A percentile compares a stretch with the other conserved stretches of the same genome.
Conservation (phyloP, 495 filamentous ascomycete genomes). For the Daldinia bambusicola region DNA sequence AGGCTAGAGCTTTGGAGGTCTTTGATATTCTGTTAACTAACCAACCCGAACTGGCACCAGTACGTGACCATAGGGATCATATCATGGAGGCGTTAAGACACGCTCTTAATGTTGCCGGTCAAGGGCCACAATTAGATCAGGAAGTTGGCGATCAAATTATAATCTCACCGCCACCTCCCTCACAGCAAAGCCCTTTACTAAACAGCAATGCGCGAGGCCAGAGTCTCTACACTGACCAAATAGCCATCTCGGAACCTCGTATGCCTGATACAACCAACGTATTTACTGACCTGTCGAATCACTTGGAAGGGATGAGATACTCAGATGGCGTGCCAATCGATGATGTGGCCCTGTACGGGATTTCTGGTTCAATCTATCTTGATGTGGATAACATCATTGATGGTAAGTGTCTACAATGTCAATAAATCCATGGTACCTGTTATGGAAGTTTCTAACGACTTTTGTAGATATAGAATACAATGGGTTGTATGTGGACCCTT, state of each 20-base stretch:
- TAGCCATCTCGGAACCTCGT: not conserved
- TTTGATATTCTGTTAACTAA: slow-evolving; percentile 5
- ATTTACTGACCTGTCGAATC: not conserved
- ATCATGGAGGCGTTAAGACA: not conserved
- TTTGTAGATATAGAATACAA: not conserved
- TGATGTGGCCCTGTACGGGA: not conserved
- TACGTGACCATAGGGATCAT: not conserved
- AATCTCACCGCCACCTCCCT: not conserved
- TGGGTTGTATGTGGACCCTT: not conserved
- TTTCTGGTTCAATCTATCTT: not conserved
- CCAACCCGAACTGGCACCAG: not conserved
- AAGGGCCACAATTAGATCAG: not conserved
- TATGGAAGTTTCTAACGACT: not conserved
- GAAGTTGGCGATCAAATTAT: not conserved
- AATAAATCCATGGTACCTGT: not conserved
- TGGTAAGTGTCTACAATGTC: not conserved
- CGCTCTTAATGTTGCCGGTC: slow-evolving; percentile 9
- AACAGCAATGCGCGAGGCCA: not conserved
- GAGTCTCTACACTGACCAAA: not conserved
- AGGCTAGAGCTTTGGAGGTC: slow-evolving; percentile 1
- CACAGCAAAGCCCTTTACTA: not conserved
- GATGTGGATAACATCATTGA: not conserved
- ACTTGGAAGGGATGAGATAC: not conserved
- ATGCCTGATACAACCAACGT: not conserved
- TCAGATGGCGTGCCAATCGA: not conserved